These are phyloP conservation scores for Schoenoplectus tabernaemontani DNA, from an alignment of 202 grass and related monocot species.

Conservation along the genomic window DNA sequence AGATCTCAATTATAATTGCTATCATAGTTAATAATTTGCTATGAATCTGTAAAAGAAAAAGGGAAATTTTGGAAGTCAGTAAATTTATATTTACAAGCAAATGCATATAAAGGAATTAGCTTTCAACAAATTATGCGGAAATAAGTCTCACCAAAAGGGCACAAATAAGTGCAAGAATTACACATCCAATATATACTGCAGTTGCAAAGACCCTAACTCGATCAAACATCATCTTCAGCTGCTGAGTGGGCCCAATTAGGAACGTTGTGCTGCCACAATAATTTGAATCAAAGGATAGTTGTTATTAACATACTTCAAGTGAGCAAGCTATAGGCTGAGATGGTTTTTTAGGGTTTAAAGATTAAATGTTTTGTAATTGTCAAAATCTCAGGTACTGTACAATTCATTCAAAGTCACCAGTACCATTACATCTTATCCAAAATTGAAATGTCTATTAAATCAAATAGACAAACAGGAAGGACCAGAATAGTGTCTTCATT, in stretches of 20 bases:
- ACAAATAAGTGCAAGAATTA: slow-evolving; percentile 55
- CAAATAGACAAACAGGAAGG: neutral
- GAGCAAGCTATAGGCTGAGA: neutral
- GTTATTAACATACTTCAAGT: neutral
- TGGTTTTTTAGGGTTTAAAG: neutral
- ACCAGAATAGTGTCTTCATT: neutral
- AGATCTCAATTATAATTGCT: slow-evolving; percentile 76
- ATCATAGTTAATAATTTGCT: slow-evolving; percentile 66
- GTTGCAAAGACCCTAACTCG: slow-evolving; percentile 59
- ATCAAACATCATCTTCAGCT: slow-evolving; percentile 85
- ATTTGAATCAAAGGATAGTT: neutral
- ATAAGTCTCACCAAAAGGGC: slow-evolving; percentile 65
- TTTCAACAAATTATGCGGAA: neutral
- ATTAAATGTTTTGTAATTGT: neutral
- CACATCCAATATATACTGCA: slow-evolving; percentile 65
- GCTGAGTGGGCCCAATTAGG: slow-evolving; percentile 48
- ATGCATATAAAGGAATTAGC: neutral
- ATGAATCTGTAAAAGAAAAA: slow-evolving; percentile 64
- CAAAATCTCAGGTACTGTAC: neutral
- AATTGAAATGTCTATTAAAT: neutral
- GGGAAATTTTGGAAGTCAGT: neutral
- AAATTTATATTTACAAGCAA: slow-evolving; percentile 10
- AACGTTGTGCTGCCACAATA: slow-evolving; percentile 75
- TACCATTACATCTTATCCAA: neutral
- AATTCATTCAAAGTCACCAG: neutral